Evolutionary conservation across 2,329 filamentous ascomycete genomes (phyloP), one percentile per base, ranked within the genome.

Genomic region (Monilinia fructicola): DNA sequence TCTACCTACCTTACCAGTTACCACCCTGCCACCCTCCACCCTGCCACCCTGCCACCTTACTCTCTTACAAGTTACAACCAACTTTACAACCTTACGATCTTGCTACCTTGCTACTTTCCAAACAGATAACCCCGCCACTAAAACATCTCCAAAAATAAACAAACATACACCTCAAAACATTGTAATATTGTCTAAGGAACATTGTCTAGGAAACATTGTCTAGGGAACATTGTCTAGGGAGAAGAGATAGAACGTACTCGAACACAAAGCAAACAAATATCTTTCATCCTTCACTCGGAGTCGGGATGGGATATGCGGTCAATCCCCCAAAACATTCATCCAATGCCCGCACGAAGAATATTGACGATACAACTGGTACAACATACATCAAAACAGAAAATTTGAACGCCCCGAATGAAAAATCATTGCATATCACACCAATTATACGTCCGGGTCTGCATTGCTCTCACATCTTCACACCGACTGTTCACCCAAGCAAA

Each of bases 401-500:
- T 7, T 7, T 35, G 31, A 7, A 35, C 31, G 9, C 31, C 31
- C 55, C 31, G 5, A 46, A 59, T 23, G 40, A 59, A 35, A 5
- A 46, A n/a, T 21, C 12, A 10, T 44, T 59, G 40, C 55, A 59
- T 48, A 48, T 48, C 26, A 35, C n/a, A 35, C 26, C 42, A 59
- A 59, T n/a, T 44, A 46, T 59, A 5, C 21, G 12, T 18, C 31
- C 26, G 42, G 42, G 42, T 59, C 56, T 48, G 42, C 56, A 59
- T 59, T 48, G 42, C 46, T 59, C 42, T 48, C 42, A 28, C 44
- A 28, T 60, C 55, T 50, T 60, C 53, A 60, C 53, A 60, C 56
- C 56, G 56, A 50, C 56, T 23, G 56, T 59, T 59, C 48, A n/a
- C 31, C 42, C 26, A 46, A 16, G 55, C 55, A 16, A 31, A 60